These are phyloP conservation scores for Ehretia macrophylla DNA, from an alignment of 257 asterid species.

Conservation along the genomic window DNA sequence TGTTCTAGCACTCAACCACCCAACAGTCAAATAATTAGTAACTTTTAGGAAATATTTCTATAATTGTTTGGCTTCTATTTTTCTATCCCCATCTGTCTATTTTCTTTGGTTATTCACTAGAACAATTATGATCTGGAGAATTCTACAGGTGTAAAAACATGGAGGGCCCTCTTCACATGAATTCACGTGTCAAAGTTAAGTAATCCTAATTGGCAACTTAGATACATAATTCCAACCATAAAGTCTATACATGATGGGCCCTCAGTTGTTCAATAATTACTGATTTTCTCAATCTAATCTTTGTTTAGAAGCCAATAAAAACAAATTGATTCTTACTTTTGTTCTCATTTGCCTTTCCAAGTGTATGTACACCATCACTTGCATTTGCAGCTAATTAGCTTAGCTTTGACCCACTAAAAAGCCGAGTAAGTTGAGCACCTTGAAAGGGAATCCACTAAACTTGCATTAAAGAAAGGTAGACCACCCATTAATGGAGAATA, in stretches of 20 bases:
- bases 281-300: not conserved
- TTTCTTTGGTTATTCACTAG: no score
- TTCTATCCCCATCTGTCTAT: no score
- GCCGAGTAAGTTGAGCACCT: not conserved
- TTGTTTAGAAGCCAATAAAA: not conserved
- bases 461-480: not conserved
- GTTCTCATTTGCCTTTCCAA: not conserved
- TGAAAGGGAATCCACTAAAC: not conserved
- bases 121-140: no score
- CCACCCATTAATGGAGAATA: not conserved
- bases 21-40: no score
- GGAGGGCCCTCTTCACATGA: conserved; percentile 1
- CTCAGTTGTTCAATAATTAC: not conserved
- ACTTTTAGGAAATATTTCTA: no score
- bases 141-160: not conserved
- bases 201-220: not conserved
- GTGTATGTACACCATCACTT: not conserved
- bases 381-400: not conserved
- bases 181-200: not conserved
- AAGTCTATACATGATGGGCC: not conserved
- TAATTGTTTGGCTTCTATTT: no score
- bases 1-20: no score
- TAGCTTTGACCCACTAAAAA: not conserved
- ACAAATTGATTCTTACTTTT: not conserved
- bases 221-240: not conserved